phyloP scores from a whole-genome alignment of 2,329 filamentous ascomycete species.

The Alternaria conjuncta region DNA sequence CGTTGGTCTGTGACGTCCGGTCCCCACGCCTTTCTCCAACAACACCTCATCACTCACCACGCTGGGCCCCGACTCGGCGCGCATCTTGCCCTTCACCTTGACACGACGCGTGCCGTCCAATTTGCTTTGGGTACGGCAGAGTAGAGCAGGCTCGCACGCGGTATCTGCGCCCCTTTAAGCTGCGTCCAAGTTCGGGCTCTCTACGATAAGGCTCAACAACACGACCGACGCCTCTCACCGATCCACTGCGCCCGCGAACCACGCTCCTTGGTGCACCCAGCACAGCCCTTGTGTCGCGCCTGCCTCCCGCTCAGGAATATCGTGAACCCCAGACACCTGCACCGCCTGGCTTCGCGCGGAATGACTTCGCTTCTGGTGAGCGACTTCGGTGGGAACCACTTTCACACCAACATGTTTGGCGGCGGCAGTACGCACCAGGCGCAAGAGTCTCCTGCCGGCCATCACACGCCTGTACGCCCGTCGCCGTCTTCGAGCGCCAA shows the following conservation, averaged over 20 bases:
- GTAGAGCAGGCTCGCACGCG: constrained; percentile 34
- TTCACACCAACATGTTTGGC: constrained; percentile 73
- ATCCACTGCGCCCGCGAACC: constrained; percentile 18
- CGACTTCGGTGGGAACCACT: constrained; percentile 78
- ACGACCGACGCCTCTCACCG: constrained; percentile 20
- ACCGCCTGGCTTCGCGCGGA: constrained; percentile 49
- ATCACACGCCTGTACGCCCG: constrained; percentile 42
- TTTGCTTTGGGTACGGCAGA: constrained; percentile 53
- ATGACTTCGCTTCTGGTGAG: constrained; percentile 68
- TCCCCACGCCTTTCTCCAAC: constrained; percentile 32
- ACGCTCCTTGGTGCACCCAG: constrained; percentile 17
- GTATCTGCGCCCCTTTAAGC: constrained; percentile 25
- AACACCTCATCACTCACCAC: constrained; percentile 35
- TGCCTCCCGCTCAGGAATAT: constrained; percentile 7
- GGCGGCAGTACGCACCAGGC: constrained; percentile 53
- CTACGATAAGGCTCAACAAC: constrained; percentile 35
- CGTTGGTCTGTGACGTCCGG: constrained; percentile 19
- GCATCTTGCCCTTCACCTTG: constrained; percentile 11
- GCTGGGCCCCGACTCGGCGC: constrained; percentile 21
- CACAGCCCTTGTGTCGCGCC: constrained; percentile 20
- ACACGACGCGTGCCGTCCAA: constrained; percentile 49
- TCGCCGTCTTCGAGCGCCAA: constrained; percentile 37
- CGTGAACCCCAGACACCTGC: constrained; percentile 7
- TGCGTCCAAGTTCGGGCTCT: constrained; percentile 19
- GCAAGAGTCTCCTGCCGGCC: constrained; percentile 46